These are phyloP conservation scores for Suhomyces vadensis DNA, from an alignment of 805 yeast genomes.

Conservation along the genomic window DNA sequence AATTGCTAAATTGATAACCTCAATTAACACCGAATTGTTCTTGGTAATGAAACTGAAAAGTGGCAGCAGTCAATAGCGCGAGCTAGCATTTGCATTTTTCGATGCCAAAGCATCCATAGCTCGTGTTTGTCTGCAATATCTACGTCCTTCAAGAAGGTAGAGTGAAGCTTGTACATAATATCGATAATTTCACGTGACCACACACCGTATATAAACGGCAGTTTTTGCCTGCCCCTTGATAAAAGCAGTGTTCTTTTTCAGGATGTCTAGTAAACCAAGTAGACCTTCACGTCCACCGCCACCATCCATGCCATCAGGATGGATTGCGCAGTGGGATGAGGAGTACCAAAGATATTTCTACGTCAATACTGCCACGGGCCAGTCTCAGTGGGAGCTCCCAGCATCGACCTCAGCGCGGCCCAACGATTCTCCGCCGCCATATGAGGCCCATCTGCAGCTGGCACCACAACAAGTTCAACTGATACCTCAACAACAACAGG, in stretches of 20 bases:
- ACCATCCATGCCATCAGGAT: slow-evolving; percentile 27
- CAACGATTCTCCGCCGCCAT: slow-evolving; percentile 4
- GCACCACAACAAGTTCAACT: background rate
- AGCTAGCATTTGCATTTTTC: too few species aligned
- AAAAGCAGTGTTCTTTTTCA: background rate
- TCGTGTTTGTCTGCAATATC: too few species aligned
- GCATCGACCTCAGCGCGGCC: background rate
- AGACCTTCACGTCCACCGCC: slow-evolving; percentile 11
- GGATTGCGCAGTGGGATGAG: slow-evolving; percentile 38
- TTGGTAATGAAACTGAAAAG: too few species aligned
- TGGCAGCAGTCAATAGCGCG: too few species aligned
- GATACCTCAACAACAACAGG: slow-evolving; percentile 5
- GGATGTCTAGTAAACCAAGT: background rate
- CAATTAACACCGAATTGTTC: too few species aligned
- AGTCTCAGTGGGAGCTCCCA: slow-evolving; percentile 34
- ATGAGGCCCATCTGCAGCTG: background rate
- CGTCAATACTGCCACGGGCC: slow-evolving; percentile 26
- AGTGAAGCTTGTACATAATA: background rate
- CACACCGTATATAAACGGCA: too few species aligned
- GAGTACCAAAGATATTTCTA: slow-evolving; percentile 29
- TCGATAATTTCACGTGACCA: background rate
- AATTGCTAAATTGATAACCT: too few species aligned
- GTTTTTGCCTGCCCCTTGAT: too few species aligned
- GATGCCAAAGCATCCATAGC: too few species aligned
- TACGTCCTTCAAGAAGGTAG: too few species aligned